Conservation (phyloP, 2,329 filamentous ascomycete species). For the Arthrobotrys musiformis region DNA sequence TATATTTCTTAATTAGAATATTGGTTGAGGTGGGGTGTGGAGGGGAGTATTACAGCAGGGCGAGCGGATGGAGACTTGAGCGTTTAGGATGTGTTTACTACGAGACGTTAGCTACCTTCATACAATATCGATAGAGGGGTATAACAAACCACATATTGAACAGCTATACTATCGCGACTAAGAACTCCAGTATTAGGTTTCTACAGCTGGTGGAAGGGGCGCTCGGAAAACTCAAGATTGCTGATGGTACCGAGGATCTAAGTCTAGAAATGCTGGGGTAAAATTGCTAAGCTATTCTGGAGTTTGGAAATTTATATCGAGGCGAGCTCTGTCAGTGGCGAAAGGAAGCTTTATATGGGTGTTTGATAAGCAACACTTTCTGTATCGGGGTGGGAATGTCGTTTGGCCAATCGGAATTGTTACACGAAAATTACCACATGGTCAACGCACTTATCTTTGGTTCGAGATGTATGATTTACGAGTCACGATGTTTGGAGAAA, state of each 20-base stretch:
- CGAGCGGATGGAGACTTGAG: conserved; percentile 93
- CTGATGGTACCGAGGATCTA: background rate
- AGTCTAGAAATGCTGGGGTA: background rate
- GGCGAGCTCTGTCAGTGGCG: background rate
- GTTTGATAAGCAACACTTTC: background rate
- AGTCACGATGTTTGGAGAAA: background rate
- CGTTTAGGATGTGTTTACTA: conserved; percentile 98
- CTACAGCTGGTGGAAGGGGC: background rate
- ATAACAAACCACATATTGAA: conserved; percentile 31
- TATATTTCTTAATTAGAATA: background rate
- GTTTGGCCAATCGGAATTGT: background rate
- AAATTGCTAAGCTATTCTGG: background rate
- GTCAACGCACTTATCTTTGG: background rate
- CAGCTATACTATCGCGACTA: background rate
- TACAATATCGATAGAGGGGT: background rate
- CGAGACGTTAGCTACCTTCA: conserved; percentile 20
- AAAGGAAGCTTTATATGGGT: background rate
- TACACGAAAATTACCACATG: background rate
- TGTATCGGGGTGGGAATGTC: background rate
- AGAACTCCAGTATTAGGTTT: background rate
- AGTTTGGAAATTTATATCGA: background rate
- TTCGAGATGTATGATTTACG: no score
- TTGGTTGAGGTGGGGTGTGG: conserved; percentile 4
- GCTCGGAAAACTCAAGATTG: background rate
- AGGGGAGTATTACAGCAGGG: conserved; percentile 81